These are phyloP conservation scores for Multifurca ochricompacta DNA, from an alignment of 768 basidiomycete species.

Conservation along the genomic window DNA sequence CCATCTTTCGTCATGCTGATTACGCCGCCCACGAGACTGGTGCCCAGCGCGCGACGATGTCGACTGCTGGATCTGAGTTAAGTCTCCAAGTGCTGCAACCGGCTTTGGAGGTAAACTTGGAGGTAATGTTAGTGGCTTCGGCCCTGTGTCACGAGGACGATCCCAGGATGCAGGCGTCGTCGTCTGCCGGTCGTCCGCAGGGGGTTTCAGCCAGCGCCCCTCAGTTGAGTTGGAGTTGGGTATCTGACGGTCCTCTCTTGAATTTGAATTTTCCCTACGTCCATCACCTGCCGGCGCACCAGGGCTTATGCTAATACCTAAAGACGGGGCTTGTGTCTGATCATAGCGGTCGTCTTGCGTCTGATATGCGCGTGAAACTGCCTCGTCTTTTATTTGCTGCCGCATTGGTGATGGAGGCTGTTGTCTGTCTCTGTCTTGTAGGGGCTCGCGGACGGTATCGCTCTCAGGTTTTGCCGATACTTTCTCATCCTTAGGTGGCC, in stretches of 20 bases:
- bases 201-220: neutral
- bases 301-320: neutral
- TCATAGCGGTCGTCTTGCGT: slow-evolving; percentile 1
- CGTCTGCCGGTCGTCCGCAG: neutral
- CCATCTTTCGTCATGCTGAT: slow-evolving; percentile 1
- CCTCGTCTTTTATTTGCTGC: neutral
- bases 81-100: slow-evolving; percentile 13
- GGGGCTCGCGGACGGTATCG: neutral
- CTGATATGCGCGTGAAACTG: neutral
- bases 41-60: slow-evolving; percentile 3
- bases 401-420: neutral
- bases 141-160: slow-evolving; percentile 5
- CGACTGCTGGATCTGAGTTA: neutral
- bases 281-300: neutral
- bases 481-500: neutral
- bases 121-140: slow-evolving; percentile 7
- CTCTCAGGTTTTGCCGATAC: neutral
- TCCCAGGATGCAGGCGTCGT: slow-evolving; percentile 12
- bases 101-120: slow-evolving; percentile 14
- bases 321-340: neutral
- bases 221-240: neutral
- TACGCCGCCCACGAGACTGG: slow-evolving; percentile 5
- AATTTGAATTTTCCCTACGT: neutral
- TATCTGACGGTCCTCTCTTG: neutral
- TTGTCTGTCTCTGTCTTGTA: neutral